A percentile compares a stretch with the other conserved stretches of the same genome.
Conservation (phyloP, 2,329 filamentous ascomycete species). For the Colletotrichum caudatum region DNA sequence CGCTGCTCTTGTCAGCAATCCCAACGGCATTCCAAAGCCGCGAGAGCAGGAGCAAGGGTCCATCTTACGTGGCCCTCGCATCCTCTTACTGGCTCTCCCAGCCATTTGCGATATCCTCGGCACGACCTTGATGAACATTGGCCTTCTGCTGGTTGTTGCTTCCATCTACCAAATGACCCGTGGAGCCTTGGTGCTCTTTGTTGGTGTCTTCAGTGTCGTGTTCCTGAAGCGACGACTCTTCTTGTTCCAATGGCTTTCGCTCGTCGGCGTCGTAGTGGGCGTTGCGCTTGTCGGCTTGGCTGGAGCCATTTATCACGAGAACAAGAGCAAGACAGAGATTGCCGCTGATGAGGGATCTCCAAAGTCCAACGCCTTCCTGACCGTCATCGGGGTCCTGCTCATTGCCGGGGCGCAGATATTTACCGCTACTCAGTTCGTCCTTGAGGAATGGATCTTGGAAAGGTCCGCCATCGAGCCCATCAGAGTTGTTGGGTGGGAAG, state of each 20-base stretch:
- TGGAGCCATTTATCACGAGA: conserved; percentile 81
- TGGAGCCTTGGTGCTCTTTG: conserved; percentile 93
- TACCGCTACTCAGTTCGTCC: conserved; percentile 94
- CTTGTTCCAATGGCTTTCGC: conserved; percentile 91
- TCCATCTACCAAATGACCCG: conserved; percentile 99
- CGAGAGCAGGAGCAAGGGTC: conserved; percentile 61
- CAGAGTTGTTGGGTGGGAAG: conserved; percentile 95
- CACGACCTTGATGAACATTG: conserved; percentile 97
- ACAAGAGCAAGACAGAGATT: conserved; percentile 61
- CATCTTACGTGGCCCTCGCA: conserved; percentile 76
- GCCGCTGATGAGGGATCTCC: conserved; percentile 5
- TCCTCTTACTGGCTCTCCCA: conserved; percentile 83
- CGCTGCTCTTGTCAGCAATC: conserved; percentile 57
- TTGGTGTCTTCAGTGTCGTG: conserved; percentile 92
- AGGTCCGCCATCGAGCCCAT: conserved; percentile 78
- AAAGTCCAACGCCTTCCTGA: conserved; percentile 67
- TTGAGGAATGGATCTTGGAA: conserved; percentile 92
- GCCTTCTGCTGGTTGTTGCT: conserved; percentile 91
- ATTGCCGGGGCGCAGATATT: conserved; percentile 97
- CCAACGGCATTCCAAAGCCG: conserved; percentile 62
- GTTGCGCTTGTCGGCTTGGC: conserved; percentile 92
- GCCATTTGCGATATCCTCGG: conserved; percentile 94
- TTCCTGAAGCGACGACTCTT: conserved; percentile 85
- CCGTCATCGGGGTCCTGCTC: conserved; percentile 85
- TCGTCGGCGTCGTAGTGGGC: conserved; percentile 87